phyloP scores from a whole-genome alignment of 805 yeast species.

The Kodamaea restingae region DNA sequence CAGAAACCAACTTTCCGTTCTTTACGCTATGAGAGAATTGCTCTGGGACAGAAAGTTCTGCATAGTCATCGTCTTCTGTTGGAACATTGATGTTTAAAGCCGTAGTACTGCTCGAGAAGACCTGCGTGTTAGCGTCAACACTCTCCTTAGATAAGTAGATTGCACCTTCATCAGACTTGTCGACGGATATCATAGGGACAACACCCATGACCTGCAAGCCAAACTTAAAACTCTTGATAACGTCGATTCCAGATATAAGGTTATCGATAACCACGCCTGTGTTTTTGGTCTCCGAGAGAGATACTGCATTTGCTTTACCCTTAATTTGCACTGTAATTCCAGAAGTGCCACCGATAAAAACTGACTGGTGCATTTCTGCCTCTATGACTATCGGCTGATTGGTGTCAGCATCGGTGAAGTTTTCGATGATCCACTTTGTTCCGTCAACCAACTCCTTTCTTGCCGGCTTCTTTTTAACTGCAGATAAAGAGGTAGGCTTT shows the following conservation, averaged over 20 bases:
- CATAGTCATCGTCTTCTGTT: constrained; percentile 64
- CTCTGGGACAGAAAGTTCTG: constrained; percentile 85
- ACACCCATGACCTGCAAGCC: constrained; percentile 83
- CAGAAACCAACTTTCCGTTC: constrained; percentile 59
- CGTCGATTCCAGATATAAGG: constrained; percentile 81
- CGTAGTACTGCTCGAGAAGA: constrained; percentile 82
- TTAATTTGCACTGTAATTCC: constrained; percentile 73
- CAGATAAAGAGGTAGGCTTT: constrained; percentile 64
- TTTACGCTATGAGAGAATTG: constrained; percentile 75
- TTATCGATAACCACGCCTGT: constrained; percentile 80
- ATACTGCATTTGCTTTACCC: constrained; percentile 89
- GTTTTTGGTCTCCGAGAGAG: constrained; percentile 67
- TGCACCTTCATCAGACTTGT: constrained; percentile 83
- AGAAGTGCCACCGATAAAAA: constrained; percentile 79
- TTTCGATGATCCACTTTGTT: constrained; percentile 80
- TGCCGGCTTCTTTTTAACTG: constrained; percentile 32
- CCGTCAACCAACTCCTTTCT: constrained; percentile 74
- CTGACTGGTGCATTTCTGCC: constrained; percentile 81
- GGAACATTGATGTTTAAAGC: constrained; percentile 85
- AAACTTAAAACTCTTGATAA: constrained; percentile 74
- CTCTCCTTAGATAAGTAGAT: constrained; percentile 72
- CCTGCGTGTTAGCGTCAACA: constrained; percentile 57
- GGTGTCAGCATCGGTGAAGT: constrained; percentile 54
- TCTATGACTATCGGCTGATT: constrained; percentile 65
- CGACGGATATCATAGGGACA: constrained; percentile 80